phyloP scores from a whole-genome alignment of 148 eudicot species.

The Arbutus unedo region DNA sequence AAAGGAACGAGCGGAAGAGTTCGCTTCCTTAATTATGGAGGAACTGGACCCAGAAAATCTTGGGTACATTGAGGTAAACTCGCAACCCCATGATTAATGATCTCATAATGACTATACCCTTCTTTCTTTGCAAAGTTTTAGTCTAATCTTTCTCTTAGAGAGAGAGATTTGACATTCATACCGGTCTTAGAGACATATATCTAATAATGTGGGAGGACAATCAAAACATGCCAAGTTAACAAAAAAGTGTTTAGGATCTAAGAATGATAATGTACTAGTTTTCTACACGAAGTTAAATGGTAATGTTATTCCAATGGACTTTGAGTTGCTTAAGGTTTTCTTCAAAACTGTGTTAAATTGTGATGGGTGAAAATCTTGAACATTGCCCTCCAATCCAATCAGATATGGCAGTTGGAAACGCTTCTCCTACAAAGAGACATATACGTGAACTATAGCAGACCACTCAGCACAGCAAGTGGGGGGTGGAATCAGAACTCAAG shows the following conservation, averaged over 20 bases:
- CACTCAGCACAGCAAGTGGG: slow-evolving; percentile 62
- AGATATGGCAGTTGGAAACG: slow-evolving; percentile 97
- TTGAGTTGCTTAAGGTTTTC: not conserved
- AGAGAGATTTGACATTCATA: not conserved
- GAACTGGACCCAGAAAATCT: slow-evolving; percentile 87
- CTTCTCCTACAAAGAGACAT: slow-evolving; percentile 75
- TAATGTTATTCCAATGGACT: no score
- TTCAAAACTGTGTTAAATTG: not conserved
- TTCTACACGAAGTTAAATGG: no score
- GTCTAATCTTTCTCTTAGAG: not conserved
- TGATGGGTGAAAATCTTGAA: no score
- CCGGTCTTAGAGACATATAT: not conserved
- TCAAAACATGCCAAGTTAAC: not conserved
- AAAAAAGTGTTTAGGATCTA: not conserved
- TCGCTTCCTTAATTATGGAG: slow-evolving; percentile 90
- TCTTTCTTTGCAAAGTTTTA: not conserved
- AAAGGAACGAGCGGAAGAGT: slow-evolving; percentile 83
- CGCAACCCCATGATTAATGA: not conserved
- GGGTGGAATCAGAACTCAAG: slow-evolving; percentile 73
- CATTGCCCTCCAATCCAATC: slow-evolving; percentile 23
- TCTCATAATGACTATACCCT: not conserved
- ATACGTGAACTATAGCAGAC: slow-evolving; percentile 87
- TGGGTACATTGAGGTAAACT: slow-evolving; percentile 88
- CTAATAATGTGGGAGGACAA: not conserved
- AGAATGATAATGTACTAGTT: not conserved